Base-by-base conservation (phyloP, 108 stramenopile genomes). In the Cyclotella choctawhatcheeana region DNA sequence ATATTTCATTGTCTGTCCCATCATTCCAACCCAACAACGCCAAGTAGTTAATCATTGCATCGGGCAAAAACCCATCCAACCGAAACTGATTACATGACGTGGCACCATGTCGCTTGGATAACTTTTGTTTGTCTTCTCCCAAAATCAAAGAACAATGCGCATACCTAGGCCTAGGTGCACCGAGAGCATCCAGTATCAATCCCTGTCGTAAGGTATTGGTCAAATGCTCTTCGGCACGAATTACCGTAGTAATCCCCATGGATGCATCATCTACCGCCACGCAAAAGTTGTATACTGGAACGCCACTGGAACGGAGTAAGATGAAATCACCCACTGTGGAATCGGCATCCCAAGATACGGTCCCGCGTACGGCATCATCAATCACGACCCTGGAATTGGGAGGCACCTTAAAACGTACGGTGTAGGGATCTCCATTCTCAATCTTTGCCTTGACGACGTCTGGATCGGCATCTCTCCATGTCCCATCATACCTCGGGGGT, bases 211-310 rank as follows among this genome's bases (percentile, higher is more conserved):
- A 69, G 4, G 98, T 97, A 81, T 98, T 98, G 52, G 98, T 97
- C 60, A 98, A 83, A 76, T 98, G 98, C 80, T 98, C 98, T 71
- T 98, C 98, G 10, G 98, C 98, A 22, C 98, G 96, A 52, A 98
- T 89, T 13, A 98, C 98, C 8, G 96, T 97, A 13, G 97, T 96
- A 61, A 98, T 93, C 31, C 94, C 95, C 98, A 98, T 98, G 45
- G 71, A 43, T 22, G 97, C 97, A 78, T 98, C 98, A 71, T 98
- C 98, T 16, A 98, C 96, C 16, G 98, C 97, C 2, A 98, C 98
- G 74, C 98, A 98, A 86, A 98, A 98, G 87, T 98, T 98, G 86
- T 98, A 98, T 0, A 98, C 97, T 0, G 98, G 98, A 18, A 98
- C 89, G 35, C 97, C 97, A 20, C 79, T 86, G 10, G 93, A 94